Base-by-base conservation (phyloP, 2,329 filamentous ascomycete genomes). In the Colletotrichum theobromicola region DNA sequence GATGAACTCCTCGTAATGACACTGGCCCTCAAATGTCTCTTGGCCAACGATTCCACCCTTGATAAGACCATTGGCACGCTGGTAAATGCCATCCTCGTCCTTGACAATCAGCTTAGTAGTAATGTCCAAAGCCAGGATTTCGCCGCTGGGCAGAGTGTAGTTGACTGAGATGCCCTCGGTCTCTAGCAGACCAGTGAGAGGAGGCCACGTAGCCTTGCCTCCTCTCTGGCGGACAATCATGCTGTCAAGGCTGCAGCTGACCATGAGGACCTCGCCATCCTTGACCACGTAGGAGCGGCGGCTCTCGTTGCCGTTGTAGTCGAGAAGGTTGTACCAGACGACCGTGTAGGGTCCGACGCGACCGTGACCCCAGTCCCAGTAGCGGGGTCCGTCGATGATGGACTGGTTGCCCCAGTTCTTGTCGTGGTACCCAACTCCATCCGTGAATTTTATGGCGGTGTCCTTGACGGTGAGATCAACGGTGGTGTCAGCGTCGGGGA, bases 291-390 rank as follows among this genome's bases (percentile, higher is more conserved):
- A 85, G 21, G 78, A 50, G 9, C 37, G 46, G 21, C 46, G 46
- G 26, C 80, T 78, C 32, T 81, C 80, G 15, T 74, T 77, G 8
- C 78, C 80, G 7, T 77, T 70, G n/a, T 70, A 50, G 15, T 77
- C 75, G 21, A 84, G 68, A 4, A 80, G 79, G 68, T 84, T 82
- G 74, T 87, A 85, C 86, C 85, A 88, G 26, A 88, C 84, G 28
- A 88, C 75, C 4, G 84, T 83, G 80, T 87, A 87, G 0, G 80
- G 77, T 1, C 85, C 86, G 1, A 87, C 68, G 26, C 79, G 80
- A 5, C 79, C 85, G 70, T 87, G 87, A n/a, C 87, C 86, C 84
- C 85, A 87, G 77, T 86, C 86, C 83, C 85, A 86, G 42, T 65
- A 65, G 37, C 62, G 62, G 9, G 62, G 62, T 0, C 62, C 62